A percentile compares a stretch with the other conserved stretches of the same genome.
Conservation (phyloP, 106 monocot species). For the Cymbidium sinense region DNA sequence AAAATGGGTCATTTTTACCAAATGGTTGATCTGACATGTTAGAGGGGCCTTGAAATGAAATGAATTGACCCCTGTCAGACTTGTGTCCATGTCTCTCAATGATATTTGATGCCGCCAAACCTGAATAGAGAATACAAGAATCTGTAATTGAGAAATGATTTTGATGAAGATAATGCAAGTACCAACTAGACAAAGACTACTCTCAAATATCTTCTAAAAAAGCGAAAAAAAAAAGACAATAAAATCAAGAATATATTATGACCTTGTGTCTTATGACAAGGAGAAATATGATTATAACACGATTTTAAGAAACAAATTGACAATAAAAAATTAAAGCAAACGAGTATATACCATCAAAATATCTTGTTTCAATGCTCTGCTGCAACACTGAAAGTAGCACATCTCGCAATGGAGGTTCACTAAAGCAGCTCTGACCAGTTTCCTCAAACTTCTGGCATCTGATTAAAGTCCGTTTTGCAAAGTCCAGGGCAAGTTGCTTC, state of each 20-base stretch:
- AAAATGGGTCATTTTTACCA: slow-evolving; percentile 22
- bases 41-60: slow-evolving; percentile 21
- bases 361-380: slow-evolving; percentile 22
- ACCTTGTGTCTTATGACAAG: background rate
- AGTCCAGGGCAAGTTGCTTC: slow-evolving; percentile 65
- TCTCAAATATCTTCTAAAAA: background rate
- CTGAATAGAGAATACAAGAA: slow-evolving; percentile 5
- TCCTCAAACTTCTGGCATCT: slow-evolving; percentile 67
- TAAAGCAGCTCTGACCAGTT: slow-evolving; percentile 79
- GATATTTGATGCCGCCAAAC: background rate
- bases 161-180: background rate
- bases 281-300: background rate
- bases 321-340: background rate
- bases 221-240: too few relatives aligned
- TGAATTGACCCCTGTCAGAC: slow-evolving; percentile 18
- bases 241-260: too few relatives aligned
- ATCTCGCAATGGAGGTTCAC: slow-evolving; percentile 48
- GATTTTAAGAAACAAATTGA: background rate
- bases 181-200: background rate
- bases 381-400: slow-evolving; percentile 29
- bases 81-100: slow-evolving; percentile 34
- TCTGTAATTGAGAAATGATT: background rate
- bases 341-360: slow-evolving; percentile 19
- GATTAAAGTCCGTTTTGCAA: slow-evolving; percentile 70
- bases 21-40: slow-evolving; percentile 29